phyloP scores from a whole-genome alignment of 495 filamentous ascomycete genomes.

The Penicillium coprophilum region DNA sequence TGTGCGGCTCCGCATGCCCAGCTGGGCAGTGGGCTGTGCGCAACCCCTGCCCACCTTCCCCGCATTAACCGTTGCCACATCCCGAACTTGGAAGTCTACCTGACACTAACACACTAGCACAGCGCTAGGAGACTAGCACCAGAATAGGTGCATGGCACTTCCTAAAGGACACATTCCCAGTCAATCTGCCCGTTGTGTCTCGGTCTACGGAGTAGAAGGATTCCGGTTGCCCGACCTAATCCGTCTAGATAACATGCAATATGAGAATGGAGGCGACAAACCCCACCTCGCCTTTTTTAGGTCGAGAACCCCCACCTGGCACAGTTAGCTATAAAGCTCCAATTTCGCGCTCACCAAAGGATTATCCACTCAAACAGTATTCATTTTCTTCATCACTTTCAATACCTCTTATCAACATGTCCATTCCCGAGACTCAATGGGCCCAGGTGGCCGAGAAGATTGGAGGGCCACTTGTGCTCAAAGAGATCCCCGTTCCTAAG shows the following conservation, averaged over 20 bases:
- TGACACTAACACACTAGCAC: no score
- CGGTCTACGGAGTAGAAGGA: neutral
- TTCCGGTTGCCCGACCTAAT: neutral
- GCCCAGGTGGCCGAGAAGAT: slow-evolving; percentile 79
- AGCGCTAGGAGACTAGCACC: no score
- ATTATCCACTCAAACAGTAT: neutral
- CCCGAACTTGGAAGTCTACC: no score
- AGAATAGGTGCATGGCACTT: neutral
- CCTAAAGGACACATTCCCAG: neutral
- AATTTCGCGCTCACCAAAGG: neutral
- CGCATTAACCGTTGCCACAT: no score
- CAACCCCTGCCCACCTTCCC: slow-evolving; percentile 5
- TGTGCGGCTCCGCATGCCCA: slow-evolving; percentile 13
- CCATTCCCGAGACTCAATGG: slow-evolving; percentile 74
- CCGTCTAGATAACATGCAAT: neutral
- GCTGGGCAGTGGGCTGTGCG: neutral
- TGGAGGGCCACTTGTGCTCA: slow-evolving; percentile 72
- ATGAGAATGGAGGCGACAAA: neutral
- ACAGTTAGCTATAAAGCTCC: neutral
- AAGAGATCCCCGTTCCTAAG: slow-evolving; percentile 72
- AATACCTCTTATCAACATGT: neutral
- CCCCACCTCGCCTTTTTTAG: neutral
- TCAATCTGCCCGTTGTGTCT: neutral
- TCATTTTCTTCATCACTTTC: no score
- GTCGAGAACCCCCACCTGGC: neutral